Evolutionary conservation across 306 rosid genomes (phyloP).

Genomic region (Mimosa pudica): DNA sequence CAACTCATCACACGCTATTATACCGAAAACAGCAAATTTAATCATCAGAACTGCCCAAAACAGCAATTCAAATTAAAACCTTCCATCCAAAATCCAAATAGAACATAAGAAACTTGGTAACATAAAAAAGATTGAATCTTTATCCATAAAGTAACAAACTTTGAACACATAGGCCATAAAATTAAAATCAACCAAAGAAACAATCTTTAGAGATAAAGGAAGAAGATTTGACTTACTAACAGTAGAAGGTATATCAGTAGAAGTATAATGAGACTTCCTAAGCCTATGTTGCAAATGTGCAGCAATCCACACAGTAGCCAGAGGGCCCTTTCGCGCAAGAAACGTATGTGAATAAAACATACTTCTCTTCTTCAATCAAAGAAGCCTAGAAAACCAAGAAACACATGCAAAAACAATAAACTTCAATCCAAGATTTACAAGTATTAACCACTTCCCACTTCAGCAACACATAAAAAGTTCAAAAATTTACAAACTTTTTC

Average conservation of each 20-base stretch:
- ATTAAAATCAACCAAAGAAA: not conserved
- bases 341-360: slow-evolving; percentile 90
- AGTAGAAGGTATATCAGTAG: slow-evolving; percentile 68
- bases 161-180: not conserved
- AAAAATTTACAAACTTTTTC: not conserved
- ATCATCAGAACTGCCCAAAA: not conserved
- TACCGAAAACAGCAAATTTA: not conserved
- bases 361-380: slow-evolving; percentile 6
- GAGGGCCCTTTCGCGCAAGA: slow-evolving; percentile 84
- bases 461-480: not conserved
- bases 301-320: slow-evolving; percentile 90
- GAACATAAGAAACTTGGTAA: not conserved
- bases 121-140: not conserved
- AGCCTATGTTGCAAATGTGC: slow-evolving; percentile 91
- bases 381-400: not conserved
- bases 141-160: not conserved
- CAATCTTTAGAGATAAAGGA: not conserved
- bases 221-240: slow-evolving; percentile 51
- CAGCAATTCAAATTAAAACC: not conserved
- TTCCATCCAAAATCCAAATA: slow-evolving; percentile 4
- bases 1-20: not conserved
- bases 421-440: not conserved
- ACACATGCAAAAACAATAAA: not conserved
- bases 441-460: not conserved
- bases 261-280: slow-evolving; percentile 72